Evolutionary conservation across 768 basidiomycete species (phyloP).

Genomic region (Tubosaeta sp.): DNA sequence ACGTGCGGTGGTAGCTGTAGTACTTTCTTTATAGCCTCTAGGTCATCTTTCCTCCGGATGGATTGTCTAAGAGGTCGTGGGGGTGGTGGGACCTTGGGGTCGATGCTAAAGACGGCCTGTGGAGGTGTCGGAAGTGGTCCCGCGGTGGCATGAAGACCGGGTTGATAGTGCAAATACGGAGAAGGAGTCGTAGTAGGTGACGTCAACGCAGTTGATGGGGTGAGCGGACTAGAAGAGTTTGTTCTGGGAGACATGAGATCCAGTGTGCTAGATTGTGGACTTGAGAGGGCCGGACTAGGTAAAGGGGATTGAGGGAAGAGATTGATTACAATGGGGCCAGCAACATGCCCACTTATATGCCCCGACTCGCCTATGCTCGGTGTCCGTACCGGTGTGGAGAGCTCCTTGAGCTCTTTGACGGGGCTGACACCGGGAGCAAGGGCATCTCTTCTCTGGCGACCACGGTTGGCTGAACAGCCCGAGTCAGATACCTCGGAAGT

Average conservation of each 20-base stretch:
- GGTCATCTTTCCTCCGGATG: slow-evolving; percentile 42
- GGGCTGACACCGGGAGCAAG: slow-evolving; percentile 30
- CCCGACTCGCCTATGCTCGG: slow-evolving; percentile 62
- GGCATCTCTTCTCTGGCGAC: slow-evolving; percentile 32
- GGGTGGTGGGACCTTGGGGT: slow-evolving; percentile 44
- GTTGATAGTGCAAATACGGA: slow-evolving; percentile 57
- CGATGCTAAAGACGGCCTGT: slow-evolving; percentile 47
- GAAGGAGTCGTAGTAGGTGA: slow-evolving; percentile 29
- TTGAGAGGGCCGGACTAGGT: slow-evolving; percentile 24
- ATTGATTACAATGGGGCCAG: slow-evolving; percentile 56
- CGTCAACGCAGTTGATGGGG: slow-evolving; percentile 24
- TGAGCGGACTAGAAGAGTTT: slow-evolving; percentile 20
- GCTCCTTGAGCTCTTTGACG: slow-evolving; percentile 23
- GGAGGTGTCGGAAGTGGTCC: slow-evolving; percentile 73
- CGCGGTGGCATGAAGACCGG: slow-evolving; percentile 66
- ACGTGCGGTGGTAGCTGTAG: slow-evolving; percentile 58
- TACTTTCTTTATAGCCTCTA: slow-evolving; percentile 56
- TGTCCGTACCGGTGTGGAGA: slow-evolving; percentile 39
- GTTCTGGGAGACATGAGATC: slow-evolving; percentile 27
- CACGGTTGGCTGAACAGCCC: slow-evolving; percentile 25
- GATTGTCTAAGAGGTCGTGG: slow-evolving; percentile 63
- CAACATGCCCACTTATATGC: slow-evolving; percentile 55
- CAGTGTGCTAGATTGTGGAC: slow-evolving; percentile 26
- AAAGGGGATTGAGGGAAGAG: slow-evolving; percentile 35
- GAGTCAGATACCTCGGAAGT: slow-evolving; percentile 30